Evolutionary conservation across 768 basidiomycete genomes (phyloP).

Genomic region (Coprinopsis strossmayeri): DNA sequence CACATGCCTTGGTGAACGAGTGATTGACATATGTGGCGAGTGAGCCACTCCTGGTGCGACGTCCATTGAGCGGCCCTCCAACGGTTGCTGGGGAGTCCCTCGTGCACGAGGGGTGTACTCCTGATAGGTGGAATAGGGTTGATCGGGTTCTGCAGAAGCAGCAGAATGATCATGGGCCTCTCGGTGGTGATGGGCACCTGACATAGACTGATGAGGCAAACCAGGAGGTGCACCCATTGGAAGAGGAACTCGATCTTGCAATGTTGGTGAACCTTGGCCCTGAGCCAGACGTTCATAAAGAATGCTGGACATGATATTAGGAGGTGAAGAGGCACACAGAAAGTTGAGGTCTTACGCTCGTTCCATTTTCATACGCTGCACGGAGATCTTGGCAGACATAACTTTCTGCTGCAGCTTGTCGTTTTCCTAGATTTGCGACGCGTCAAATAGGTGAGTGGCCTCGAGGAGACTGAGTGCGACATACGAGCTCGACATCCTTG

Average conservation of each 20-base stretch:
- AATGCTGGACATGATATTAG: slow-evolving; percentile 33
- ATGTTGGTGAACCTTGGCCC: slow-evolving; percentile 49
- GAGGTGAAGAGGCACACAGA: slow-evolving; percentile 15
- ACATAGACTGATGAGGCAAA: slow-evolving; percentile 29
- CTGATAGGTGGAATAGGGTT: slow-evolving; percentile 14
- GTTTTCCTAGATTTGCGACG: slow-evolving; percentile 57
- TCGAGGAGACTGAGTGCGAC: slow-evolving; percentile 23
- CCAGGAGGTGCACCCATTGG: slow-evolving; percentile 24
- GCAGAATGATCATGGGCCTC: slow-evolving; percentile 33
- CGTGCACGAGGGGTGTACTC: slow-evolving; percentile 15
- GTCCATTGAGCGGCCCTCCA: slow-evolving; percentile 36
- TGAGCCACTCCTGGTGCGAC: slow-evolving; percentile 37
- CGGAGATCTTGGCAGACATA: slow-evolving; percentile 70
- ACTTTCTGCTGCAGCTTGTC: slow-evolving; percentile 83
- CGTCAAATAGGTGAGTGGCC: slow-evolving; percentile 13
- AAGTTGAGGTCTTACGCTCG: slow-evolving; percentile 60
- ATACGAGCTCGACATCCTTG: slow-evolving; percentile 75
- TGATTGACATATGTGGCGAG: slow-evolving; percentile 32
- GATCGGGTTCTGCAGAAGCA: slow-evolving; percentile 39
- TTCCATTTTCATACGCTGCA: slow-evolving; percentile 84
- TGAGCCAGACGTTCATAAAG: slow-evolving; percentile 72
- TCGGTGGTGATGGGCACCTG: slow-evolving; percentile 27
- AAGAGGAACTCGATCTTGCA: slow-evolving; percentile 32
- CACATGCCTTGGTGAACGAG: slow-evolving; percentile 37
- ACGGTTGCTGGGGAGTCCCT: slow-evolving; percentile 39